Evolutionary conservation across 805 yeast species (phyloP).

Genomic region (Danielia oregonensis): DNA sequence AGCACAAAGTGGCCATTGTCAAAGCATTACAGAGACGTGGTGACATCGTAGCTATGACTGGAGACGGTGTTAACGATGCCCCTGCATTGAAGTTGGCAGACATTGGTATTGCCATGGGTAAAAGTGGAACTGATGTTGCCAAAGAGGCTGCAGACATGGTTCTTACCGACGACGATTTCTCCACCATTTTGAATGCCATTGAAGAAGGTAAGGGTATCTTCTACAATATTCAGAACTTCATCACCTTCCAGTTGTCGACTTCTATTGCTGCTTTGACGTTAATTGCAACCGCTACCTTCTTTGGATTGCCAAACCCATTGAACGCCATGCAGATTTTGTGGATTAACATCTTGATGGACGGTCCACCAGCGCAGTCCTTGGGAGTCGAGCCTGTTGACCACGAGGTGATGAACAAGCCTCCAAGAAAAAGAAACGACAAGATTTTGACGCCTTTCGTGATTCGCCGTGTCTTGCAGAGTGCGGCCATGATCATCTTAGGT

Average conservation of each 20-base stretch:
- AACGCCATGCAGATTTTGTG: conserved; percentile 98
- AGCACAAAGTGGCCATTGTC: conserved; percentile 86
- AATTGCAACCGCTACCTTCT: conserved; percentile 81
- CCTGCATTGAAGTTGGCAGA: conserved; percentile 97
- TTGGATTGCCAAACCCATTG: conserved; percentile 87
- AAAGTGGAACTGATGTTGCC: conserved; percentile 96
- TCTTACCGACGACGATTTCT: conserved; percentile 92
- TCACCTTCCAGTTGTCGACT: conserved; percentile 93
- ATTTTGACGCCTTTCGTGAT: conserved; percentile 71
- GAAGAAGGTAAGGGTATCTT: conserved; percentile 98
- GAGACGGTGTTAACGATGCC: conserved; percentile 98
- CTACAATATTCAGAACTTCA: conserved; percentile 89
- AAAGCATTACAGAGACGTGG: conserved; percentile 87
- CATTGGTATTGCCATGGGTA: conserved; percentile 92
- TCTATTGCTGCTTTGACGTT: conserved; percentile 91
- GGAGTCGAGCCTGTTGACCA: conserved; percentile 98
- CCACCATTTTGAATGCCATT: conserved; percentile 88
- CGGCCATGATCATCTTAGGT: conserved; percentile 73
- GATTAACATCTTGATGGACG: conserved; percentile 98
- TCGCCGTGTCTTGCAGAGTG: conserved; percentile 71
- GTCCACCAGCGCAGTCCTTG: conserved; percentile 96
- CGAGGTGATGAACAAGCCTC: conserved; percentile 95
- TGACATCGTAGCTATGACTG: conserved; percentile 98
- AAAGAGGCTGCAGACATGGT: conserved; percentile 99
- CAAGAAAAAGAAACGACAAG: conserved; percentile 81